A percentile compares a stretch with the other conserved stretches of the same genome.
Evolutionary conservation across 2,329 filamentous ascomycete genomes (phyloP).

Genomic region (Penicillium sp.): DNA sequence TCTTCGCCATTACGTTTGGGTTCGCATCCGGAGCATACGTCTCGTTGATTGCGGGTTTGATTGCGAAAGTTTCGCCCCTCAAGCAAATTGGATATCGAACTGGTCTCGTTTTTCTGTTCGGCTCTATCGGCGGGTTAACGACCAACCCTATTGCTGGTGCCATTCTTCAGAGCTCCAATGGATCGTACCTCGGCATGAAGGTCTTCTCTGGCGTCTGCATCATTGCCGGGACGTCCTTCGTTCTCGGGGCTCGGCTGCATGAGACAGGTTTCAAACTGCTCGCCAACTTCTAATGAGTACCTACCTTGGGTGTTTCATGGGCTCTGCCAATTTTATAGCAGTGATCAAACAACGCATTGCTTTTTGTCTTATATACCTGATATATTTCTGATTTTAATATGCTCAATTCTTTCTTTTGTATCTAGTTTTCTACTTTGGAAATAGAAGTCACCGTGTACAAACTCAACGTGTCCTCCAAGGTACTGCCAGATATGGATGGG

Average conservation of each 20-base stretch:
- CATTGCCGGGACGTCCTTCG: conserved; percentile 22
- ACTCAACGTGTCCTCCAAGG: too few species aligned
- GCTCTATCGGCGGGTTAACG: conserved; percentile 20
- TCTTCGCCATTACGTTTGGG: conserved; percentile 63
- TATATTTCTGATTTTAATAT: too few species aligned
- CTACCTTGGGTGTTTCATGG: too few species aligned
- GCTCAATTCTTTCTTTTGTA: too few species aligned
- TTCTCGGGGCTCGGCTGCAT: conserved; percentile 24
- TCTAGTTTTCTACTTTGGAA: too few species aligned
- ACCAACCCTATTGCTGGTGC: conserved; percentile 24
- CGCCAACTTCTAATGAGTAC: neutral
- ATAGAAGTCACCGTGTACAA: too few species aligned
- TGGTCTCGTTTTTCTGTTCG: conserved; percentile 22
- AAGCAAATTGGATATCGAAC: conserved; percentile 24
- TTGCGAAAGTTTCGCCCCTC: conserved; percentile 59
- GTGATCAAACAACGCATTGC: too few species aligned
- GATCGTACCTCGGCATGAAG: conserved; percentile 38
- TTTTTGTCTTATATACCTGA: too few species aligned
- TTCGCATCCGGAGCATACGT: conserved; percentile 65
- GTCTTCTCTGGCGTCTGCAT: conserved; percentile 37
- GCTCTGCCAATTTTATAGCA: too few species aligned
- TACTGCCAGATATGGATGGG: too few species aligned
- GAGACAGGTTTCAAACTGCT: neutral
- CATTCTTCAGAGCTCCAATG: conserved; percentile 10
- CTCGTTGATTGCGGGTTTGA: conserved; percentile 57